Evolutionary conservation across 2,329 filamentous ascomycete species (phyloP), one percentile per base, ranked within the genome.

Genomic region (Xylariaceae sp.): DNA sequence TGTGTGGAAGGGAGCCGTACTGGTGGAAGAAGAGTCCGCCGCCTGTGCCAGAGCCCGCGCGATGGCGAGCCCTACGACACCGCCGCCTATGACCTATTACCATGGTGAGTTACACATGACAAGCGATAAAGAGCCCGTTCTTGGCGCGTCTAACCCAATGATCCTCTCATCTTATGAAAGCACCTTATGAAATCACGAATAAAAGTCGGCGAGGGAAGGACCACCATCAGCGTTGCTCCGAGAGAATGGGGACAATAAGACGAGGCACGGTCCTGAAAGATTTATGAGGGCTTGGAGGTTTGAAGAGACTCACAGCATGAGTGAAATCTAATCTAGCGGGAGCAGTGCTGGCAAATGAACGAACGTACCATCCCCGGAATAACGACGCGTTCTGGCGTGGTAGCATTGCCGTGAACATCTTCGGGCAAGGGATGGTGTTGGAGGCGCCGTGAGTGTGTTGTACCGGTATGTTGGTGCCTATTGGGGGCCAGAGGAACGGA

Each of bases 61-160:
- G 51, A 91, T 81, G 8, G 92, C 87, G 1, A 96, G 80, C 10
- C 92, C 92, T 34, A 96, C 86, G 0, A 89, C 80, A 59, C 81
- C 81, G 61, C 76, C 80, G 61, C 81, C 81, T 51, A 84, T 76
- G 32, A 84, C 75, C 75, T 81, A 22, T 30, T 1, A 8, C 36
- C 2, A 8, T 42, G 19, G 45, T 53, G 19, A 52, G 54, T 26
- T 36, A 12, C 36, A 37, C 18, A 26, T 16, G 21, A 21, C 13
- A 40, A 5, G 36, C 15, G 16, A 37, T 5, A 5, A 18, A 37
- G 36, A 37, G 13, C 4, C 15, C 36, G 36, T 37, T 10, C 32
- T 37, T 37, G 37, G 8, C 30, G 39, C 13, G 41, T 26, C 15
- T 18, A 22, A 19, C 37, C 12, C 46, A 29, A 12, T n/a, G 19